These are phyloP conservation scores for Erodium moschatum DNA, from an alignment of 441 rosid species.

Conservation along the genomic window DNA sequence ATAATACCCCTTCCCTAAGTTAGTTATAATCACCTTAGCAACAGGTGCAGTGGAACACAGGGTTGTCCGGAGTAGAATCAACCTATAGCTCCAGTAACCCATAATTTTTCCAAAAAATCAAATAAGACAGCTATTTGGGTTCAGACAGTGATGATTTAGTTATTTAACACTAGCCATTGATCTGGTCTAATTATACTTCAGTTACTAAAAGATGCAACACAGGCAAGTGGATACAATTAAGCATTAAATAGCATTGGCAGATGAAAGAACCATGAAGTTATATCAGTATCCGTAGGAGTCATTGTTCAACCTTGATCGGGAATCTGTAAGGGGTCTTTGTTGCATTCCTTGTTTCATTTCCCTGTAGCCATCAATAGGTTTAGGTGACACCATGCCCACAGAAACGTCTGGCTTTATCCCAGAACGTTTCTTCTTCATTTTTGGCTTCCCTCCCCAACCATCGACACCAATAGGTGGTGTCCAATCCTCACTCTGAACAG, in stretches of 20 bases:
- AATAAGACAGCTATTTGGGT: too few relatives aligned
- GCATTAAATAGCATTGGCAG: background rate
- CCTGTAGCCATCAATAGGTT: slow-evolving; percentile 57
- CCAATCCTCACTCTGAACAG: slow-evolving; percentile 62
- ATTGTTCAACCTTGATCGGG: slow-evolving; percentile 59
- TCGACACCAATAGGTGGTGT: slow-evolving; percentile 62
- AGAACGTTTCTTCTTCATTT: slow-evolving; percentile 94
- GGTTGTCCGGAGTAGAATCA: background rate
- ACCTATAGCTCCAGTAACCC: background rate
- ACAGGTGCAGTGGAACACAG: background rate
- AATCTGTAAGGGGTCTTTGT: slow-evolving; percentile 52
- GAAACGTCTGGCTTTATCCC: slow-evolving; percentile 79
- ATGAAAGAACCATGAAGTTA: slow-evolving; percentile 15
- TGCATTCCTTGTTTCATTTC: slow-evolving; percentile 73
- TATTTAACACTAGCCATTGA: too few relatives aligned
- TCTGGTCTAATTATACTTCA: too few relatives aligned
- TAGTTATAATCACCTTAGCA: background rate
- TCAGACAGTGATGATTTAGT: too few relatives aligned
- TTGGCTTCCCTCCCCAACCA: slow-evolving; percentile 85
- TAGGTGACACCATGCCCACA: slow-evolving; percentile 43
- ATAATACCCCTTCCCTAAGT: background rate
- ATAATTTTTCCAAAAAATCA: too few relatives aligned
- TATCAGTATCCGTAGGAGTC: slow-evolving; percentile 82
- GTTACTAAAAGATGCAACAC: too few relatives aligned
- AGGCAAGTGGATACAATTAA: too few relatives aligned